phyloP scores from a whole-genome alignment of 495 filamentous ascomycete species.

The Penicillium parvum region DNA sequence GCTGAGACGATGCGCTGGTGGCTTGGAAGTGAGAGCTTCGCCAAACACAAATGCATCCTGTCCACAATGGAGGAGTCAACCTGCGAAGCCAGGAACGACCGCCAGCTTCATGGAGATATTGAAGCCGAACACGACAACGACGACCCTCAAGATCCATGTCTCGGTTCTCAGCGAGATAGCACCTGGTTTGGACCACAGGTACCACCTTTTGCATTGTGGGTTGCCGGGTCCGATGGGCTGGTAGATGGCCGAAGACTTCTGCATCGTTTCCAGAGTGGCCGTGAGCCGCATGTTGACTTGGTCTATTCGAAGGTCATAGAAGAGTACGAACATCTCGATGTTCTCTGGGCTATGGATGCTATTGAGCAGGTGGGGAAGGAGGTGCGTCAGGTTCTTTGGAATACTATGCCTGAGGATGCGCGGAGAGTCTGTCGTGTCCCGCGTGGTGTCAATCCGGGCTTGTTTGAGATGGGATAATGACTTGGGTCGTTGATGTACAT shows the following conservation, averaged over 20 bases:
- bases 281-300: constrained; percentile 76
- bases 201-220: constrained; percentile 88
- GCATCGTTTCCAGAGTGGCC: constrained; percentile 65
- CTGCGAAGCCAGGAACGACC: constrained; percentile 60
- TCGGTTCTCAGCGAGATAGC: constrained; percentile 35
- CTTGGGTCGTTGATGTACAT: neutral
- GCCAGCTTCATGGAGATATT: neutral
- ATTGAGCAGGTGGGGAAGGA: constrained; percentile 81
- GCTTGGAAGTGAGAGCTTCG: constrained; percentile 88
- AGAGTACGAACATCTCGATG: constrained; percentile 93
- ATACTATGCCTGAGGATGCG: constrained; percentile 53
- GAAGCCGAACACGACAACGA: constrained; percentile 16
- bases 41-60: constrained; percentile 86
- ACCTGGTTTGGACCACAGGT: constrained; percentile 80
- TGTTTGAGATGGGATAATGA: neutral
- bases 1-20: constrained; percentile 95
- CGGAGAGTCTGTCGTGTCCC: constrained; percentile 58
- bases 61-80: constrained; percentile 65
- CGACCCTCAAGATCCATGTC: constrained; percentile 16
- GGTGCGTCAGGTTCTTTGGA: constrained; percentile 80
- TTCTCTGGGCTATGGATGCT: constrained; percentile 91
- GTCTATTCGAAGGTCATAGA: constrained; percentile 81
- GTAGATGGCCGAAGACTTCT: constrained; percentile 80
- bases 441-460: constrained; percentile 33
- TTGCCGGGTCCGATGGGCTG: constrained; percentile 73